These are phyloP conservation scores for Gossypium longicalyx DNA, from an alignment of 345 rosid species.

Conservation along the genomic window DNA sequence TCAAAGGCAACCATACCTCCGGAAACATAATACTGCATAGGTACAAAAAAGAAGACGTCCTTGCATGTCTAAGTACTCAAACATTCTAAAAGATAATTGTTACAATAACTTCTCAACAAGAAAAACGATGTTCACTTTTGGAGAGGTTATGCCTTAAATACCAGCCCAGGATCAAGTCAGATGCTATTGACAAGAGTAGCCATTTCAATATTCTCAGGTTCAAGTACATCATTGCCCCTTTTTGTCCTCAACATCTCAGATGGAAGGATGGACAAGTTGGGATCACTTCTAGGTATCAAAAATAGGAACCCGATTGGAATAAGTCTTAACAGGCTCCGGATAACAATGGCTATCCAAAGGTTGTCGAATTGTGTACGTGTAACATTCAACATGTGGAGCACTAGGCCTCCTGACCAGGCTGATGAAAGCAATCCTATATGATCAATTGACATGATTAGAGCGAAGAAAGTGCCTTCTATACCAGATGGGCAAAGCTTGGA, in stretches of 20 bases:
- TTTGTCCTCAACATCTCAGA: constrained; percentile 39
- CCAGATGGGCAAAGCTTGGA: constrained; percentile 77
- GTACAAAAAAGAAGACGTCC: neutral
- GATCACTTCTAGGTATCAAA: constrained; percentile 55
- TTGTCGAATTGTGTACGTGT: constrained; percentile 59
- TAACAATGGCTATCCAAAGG: constrained; percentile 64
- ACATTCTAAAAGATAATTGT: neutral
- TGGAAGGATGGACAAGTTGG: constrained; percentile 45
- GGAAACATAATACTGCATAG: neutral
- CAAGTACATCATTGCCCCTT: constrained; percentile 29
- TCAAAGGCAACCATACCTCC: neutral
- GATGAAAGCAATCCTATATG: constrained; percentile 50
- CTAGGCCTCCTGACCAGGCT: constrained; percentile 60
- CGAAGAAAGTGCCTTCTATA: constrained; percentile 75
- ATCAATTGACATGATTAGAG: constrained; percentile 72
- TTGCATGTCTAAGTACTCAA: neutral
- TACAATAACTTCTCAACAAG: constrained; percentile 26
- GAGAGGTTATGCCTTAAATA: neutral
- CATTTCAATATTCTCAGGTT: constrained; percentile 47
- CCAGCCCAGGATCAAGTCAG: constrained; percentile 6
- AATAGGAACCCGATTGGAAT: constrained; percentile 53
- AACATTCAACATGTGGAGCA: constrained; percentile 47
- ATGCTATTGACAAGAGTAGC: constrained; percentile 31
- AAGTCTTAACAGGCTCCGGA: constrained; percentile 52
- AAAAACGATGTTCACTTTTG: neutral